Base-by-base conservation (phyloP, 2,329 filamentous ascomycete genomes). In the Fusarium mexicanum region DNA sequence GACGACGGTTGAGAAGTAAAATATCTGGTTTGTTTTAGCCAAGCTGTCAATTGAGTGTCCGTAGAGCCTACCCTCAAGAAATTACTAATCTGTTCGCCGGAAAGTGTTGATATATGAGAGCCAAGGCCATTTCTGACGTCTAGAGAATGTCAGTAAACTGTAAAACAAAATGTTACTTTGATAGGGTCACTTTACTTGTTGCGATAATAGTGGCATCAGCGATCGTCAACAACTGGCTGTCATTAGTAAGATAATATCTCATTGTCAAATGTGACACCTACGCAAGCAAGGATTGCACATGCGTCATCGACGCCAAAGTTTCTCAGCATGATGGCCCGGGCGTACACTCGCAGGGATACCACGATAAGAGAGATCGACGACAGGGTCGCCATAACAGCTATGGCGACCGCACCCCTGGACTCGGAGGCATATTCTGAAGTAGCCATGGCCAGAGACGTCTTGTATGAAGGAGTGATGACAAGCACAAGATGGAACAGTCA, bases 111-210 rank as follows among this genome's bases (percentile, higher is more conserved):
- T 35, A 51, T 35, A 35, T 51, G 31, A 35, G 48, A 51, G 22
- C 48, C 48, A 35, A 51, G 48, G 22, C 31, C 48, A 35, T 51
- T 35, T 35, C 31, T 51, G 3, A 51, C 31, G 5, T 51, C 31
- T 51, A 20, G 6, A 8, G 22, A 2, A 8, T 4, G 2, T 51
- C 3, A 51, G 31, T 14, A 20, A 24, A 2, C 29, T n/a, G 0
- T 14, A 0, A 1, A 33, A 9, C 0, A 10, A 22, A n/a, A 8
- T 2, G 1, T 10, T 20, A 2, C 12, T 24, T 24, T 7, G 0
- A 8, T 8, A 4, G 17, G 31, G 31, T 2, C 0, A 1, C 12
- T 24, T 18, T 51, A 51, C 48, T 51, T 20, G 22, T 20, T 24
- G 48, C 48, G 0, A 51, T 33, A 1, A 51, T 35, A 20, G 12